Evolutionary conservation across 192 early-diverging fungal species (phyloP), one percentile per base, ranked within the genome.

Genomic region (Pilobolus umbonatus): DNA sequence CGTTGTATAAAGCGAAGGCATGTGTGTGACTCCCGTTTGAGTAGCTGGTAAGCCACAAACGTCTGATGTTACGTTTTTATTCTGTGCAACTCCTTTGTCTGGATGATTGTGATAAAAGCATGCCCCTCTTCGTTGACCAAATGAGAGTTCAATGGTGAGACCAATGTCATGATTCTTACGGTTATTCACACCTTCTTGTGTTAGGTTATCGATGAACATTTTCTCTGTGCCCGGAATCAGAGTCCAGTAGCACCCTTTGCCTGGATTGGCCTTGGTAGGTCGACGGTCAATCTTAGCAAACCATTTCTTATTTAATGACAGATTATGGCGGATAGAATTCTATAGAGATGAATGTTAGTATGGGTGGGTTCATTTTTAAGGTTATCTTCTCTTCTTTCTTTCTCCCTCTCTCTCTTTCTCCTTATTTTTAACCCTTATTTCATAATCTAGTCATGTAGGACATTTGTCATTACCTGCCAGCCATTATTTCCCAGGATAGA

Each of bases 281-380:
- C 60, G 60, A 5, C 93, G 80, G 1, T 89, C 81, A n/a, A 92
- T 69, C 55, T 88, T 87, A 19, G 76, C 66, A 61, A 96, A 96
- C 53, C 62, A 64, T 22, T 77, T 79, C 51, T 85, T 85, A 65
- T 94, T 95, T 15, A 94, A 75, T 10, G 89, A 90, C 12, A 96
- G 75, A 65, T 93, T 93, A 68, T 96, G 93, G 5, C 94, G 77
- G 51, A 96, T 86, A 2, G 92, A 95, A 68, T 95, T 96, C 82
- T 93, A 71, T 72, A 40, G n/a, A 15, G 11, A 15, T 15, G n/a
- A 40, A 7, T 15, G n/a, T 11, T 3, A 40, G 38, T 40, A 40
- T 40, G 11, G 11, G 34, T 35, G 11, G 5, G 11, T 35, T 8
- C 11, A 35, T 8, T 8, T 35, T 8, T 35, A 35, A 11, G 8